A percentile compares a stretch with the other conserved stretches of the same genome.
phyloP scores from a whole-genome alignment of 2,329 filamentous ascomycete species.

The Cordyceps cateniannulata region DNA sequence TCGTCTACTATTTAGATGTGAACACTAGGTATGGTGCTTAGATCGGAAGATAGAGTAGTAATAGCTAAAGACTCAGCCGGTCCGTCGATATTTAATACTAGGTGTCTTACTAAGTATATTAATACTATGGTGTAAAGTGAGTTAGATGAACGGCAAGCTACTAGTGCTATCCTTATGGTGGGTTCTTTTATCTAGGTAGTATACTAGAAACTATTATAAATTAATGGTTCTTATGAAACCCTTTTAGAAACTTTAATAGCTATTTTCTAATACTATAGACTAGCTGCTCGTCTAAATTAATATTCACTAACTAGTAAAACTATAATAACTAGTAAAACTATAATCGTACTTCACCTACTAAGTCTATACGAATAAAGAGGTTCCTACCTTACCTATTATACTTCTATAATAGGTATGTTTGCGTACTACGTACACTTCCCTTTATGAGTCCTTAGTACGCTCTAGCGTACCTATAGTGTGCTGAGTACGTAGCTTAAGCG shows the following conservation, averaged over 20 bases:
- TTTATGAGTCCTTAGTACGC: not conserved
- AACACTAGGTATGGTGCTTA: not conserved
- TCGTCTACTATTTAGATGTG: not conserved
- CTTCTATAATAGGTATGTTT: not conserved
- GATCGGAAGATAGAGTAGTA: not conserved
- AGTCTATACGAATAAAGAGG: not conserved
- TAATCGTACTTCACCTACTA: not conserved
- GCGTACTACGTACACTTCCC: not conserved
- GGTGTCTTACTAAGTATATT: not conserved
- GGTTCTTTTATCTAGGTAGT: not conserved
- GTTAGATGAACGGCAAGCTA: not conserved
- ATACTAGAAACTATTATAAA: not conserved
- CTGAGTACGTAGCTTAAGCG: not conserved
- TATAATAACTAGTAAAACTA: not conserved
- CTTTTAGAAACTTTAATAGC: not conserved
- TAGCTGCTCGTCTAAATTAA: not conserved
- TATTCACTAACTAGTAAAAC: not conserved
- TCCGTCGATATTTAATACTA: not conserved
- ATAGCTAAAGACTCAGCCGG: not conserved
- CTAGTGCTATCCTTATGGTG: not conserved
- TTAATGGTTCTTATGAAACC: not conserved
- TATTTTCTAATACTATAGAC: not conserved
- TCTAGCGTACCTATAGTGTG: not conserved
- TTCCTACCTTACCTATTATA: not conserved
- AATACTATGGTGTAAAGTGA: not conserved